Base-by-base conservation (phyloP, 352 stramenopile genomes). In the Pythium coloratum region DNA sequence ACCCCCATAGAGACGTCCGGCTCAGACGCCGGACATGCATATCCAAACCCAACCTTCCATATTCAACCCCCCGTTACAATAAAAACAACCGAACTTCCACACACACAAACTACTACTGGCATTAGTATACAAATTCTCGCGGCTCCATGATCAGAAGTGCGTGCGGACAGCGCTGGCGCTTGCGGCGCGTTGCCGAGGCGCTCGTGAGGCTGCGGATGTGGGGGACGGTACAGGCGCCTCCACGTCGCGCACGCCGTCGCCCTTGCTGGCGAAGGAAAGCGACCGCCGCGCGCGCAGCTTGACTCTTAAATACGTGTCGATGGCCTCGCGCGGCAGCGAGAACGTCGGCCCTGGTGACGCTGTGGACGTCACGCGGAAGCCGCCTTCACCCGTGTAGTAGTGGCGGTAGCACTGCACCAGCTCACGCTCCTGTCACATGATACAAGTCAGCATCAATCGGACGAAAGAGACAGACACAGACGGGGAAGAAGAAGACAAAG, bases 321-420 rank as follows among this genome's bases (percentile, higher is more conserved):
- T 86, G 38, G 79, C 80, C 9, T 80, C 78, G 20, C 69, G 76
- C 1, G 82, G 82, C 33, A 91, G 72, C 61, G 73, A 88, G 67
- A 80, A 88, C 44, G 62, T 74, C 59, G n/a, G 10, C 6, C n/a
- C 16, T 55, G 40, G 6, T 13, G 51, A 50, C 51, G 34, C 56
- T 14, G 9, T 32, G 24, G 30, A 50, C 2, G 63, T 69, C 38
- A 89, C 63, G n/a, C 72, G 66, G 47, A 90, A 85, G 55, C 76
- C 72, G 12, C 71, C 70, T 50, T 71, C 73, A 62, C 77, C 71
- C 0, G 78, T 75, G 76, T 88, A 89, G 59, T 81, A 87, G 57
- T 87, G 80, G 44, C 82, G 82, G 62, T 88, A 89, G 67, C 80
- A 88, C 63, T 84, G 77, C 49, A 89, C 49, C 30, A 89, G 68